These are phyloP conservation scores for Ophiostoma perfectum DNA, from an alignment of 2,329 filamentous ascomycete genomes.

Conservation along the genomic window DNA sequence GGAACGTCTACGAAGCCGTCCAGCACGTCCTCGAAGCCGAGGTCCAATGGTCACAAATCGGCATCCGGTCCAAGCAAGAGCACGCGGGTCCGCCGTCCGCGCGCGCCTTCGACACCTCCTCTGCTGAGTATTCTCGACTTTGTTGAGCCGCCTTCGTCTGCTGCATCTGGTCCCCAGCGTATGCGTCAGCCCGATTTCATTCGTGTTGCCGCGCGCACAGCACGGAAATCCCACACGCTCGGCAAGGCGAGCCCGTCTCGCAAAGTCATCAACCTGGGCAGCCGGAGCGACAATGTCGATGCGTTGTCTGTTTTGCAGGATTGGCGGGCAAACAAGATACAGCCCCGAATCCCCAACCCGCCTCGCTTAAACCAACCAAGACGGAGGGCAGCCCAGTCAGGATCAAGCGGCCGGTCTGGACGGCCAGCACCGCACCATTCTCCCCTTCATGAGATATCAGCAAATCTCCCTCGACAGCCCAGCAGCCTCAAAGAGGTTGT, in stretches of 20 bases:
- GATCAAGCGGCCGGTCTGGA: neutral
- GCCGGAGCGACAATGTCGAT: conserved; percentile 55
- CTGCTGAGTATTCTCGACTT: conserved; percentile 58
- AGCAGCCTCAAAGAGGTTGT: neutral
- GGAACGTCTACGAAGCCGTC: neutral
- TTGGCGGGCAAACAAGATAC: conserved; percentile 53
- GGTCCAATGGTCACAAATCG: neutral
- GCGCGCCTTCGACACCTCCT: conserved; percentile 35
- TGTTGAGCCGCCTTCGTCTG: conserved; percentile 37
- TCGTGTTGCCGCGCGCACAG: conserved; percentile 56
- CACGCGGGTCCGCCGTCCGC: neutral
- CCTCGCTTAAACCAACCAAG: neutral
- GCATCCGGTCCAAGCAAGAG: neutral
- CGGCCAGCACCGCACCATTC: neutral
- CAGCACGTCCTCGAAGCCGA: neutral
- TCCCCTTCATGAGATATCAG: conserved; percentile 20
- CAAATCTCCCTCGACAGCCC: conserved; percentile 8
- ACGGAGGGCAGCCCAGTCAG: neutral
- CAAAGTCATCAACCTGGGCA: conserved; percentile 58
- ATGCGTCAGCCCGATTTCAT: conserved; percentile 48
- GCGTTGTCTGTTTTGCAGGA: conserved; percentile 47
- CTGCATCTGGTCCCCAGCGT: neutral
- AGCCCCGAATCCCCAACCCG: conserved; percentile 31
- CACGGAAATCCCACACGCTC: conserved; percentile 40
- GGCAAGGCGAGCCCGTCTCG: conserved; percentile 51